These are phyloP conservation scores for Epichloe typhina DNA, from an alignment of 2,329 filamentous ascomycete species.

Conservation along the genomic window DNA sequence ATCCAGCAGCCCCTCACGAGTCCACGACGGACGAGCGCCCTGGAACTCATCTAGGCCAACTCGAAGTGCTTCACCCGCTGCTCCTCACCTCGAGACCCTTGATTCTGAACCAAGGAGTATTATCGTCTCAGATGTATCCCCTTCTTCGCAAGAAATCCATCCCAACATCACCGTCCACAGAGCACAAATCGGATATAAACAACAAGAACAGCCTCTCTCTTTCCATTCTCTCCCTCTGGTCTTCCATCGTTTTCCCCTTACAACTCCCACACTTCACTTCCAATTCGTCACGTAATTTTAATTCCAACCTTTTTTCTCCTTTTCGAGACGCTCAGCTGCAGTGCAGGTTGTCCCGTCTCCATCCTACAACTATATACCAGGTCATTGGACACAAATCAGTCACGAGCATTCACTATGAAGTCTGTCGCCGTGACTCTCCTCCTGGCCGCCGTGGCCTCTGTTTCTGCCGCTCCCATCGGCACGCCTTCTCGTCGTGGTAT, in stretches of 20 bases:
- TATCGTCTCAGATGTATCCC: not conserved
- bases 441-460: not conserved
- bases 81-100: not conserved
- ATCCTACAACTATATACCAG: no score
- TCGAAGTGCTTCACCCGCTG: no score
- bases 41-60: no score
- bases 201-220: no score
- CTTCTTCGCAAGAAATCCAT: not conserved
- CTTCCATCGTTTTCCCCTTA: not conserved
- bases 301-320: not conserved
- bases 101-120: not conserved
- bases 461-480: conserved; percentile 1
- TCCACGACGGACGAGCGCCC: no score
- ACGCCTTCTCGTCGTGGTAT: not conserved
- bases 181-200: not conserved
- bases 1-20: no score
- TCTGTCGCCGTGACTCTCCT: not conserved
- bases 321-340: not conserved
- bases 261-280: not conserved
- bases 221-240: not conserved
- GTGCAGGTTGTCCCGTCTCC: not conserved
- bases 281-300: not conserved
- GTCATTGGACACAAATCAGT: no score
- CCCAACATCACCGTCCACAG: not conserved
- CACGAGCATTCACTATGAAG: not conserved